Evolutionary conservation across 164 flowering plant species (phyloP), one percentile per base, ranked within the genome.

Genomic region (Platanus orientalis): DNA sequence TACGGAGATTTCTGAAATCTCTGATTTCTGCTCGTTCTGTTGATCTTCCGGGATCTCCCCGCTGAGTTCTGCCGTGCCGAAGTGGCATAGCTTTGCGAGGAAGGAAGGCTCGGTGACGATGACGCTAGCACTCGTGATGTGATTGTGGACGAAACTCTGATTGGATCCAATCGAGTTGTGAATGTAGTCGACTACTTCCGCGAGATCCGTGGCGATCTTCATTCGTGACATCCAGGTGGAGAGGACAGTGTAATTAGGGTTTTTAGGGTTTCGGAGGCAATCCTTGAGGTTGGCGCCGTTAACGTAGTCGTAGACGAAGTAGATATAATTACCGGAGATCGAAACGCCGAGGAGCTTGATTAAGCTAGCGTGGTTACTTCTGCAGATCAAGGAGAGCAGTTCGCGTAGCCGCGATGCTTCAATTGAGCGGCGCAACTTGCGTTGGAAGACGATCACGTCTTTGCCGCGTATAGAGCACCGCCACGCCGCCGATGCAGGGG

Each of bases 171-270:
- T 73, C 59, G 68, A 74, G 63, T 84, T 78, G 79, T 94, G 99
- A 26, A 86, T 80, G 77, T 94, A 91, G 52, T 92, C 96, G 32
- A 94, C 74, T 4, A 90, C 99, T 45, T 85, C 84, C 4, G 99
- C 93, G 19, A 89, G 48, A 54, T 89, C 97, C 0, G 85, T 57
- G 2, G 97, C 97, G 68, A 94, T 62, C 65, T 84, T 89, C 80
- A 89, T 84, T 29, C 97, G 76, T 6, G 88, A 86, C 28, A 80
- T 67, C 96, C 96, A 91, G 3, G 74, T 78, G 2, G 82, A 73
- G 1, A 94, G 82, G 1, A 88, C 85, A 1, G 99, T 87, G 65
- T 68, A 94, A 25, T 60, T 61, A 6, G 90, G 89, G 70, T 84
- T 89, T 19, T 63, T 73, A 20, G 75, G 76, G 73, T 84, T 94